phyloP scores from a whole-genome alignment of 192 early-diverging fungal genomes.

The Backusella psychrophila region DNA sequence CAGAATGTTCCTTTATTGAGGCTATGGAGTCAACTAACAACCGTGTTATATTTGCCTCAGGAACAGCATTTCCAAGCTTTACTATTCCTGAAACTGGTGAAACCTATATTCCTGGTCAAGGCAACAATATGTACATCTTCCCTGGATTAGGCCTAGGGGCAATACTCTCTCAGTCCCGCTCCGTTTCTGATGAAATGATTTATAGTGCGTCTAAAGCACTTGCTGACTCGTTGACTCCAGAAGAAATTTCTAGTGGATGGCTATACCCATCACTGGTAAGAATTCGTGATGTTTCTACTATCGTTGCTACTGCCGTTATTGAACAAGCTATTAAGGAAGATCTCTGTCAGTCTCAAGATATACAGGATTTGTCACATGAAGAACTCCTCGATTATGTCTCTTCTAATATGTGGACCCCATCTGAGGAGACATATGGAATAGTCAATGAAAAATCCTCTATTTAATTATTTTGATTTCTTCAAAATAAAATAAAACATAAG shows the following conservation, averaged over 20 bases:
- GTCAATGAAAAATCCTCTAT: neutral
- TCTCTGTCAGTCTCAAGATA: conserved; percentile 1
- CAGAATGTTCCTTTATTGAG: conserved; percentile 93
- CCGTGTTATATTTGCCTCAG: conserved; percentile 92
- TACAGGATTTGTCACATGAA: neutral
- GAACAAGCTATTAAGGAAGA: conserved; percentile 29
- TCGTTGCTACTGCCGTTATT: conserved; percentile 83
- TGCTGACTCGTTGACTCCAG: conserved; percentile 67
- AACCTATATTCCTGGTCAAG: conserved; percentile 76
- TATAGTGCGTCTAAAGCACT: conserved; percentile 79
- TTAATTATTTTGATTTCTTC: neutral
- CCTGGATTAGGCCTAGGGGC: conserved; percentile 93
- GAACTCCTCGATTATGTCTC: conserved; percentile 6
- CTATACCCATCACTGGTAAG: conserved; percentile 86
- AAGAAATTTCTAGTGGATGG: conserved; percentile 68
- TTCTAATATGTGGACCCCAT: conserved; percentile 5
- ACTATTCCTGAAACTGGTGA: conserved; percentile 60
- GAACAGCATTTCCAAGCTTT: conserved; percentile 88
- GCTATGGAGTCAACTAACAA: conserved; percentile 88
- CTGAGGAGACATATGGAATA: neutral
- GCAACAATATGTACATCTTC: conserved; percentile 97
- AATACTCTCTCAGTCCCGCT: conserved; percentile 63
- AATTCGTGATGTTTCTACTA: conserved; percentile 81
- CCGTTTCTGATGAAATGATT: conserved; percentile 82
- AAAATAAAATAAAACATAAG: neutral